Conservation (phyloP, 73 alveolate species). For the Tetrahymena malaccensis region DNA sequence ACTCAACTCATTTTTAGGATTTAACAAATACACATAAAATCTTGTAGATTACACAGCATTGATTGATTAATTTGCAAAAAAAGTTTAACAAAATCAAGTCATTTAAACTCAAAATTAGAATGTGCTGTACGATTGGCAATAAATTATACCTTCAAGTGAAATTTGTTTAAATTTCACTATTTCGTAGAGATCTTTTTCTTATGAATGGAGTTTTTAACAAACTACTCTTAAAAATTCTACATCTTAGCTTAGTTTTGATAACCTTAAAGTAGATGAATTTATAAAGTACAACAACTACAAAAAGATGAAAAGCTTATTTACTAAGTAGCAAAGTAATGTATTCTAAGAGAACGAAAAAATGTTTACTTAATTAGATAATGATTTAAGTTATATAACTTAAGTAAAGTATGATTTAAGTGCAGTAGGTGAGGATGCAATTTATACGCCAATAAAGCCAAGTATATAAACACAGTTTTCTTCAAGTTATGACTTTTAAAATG, state of each 20-base stretch:
- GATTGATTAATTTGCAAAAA: not conserved
- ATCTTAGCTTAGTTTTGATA: not conserved
- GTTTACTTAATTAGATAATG: not conserved
- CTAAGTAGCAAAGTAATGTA: not conserved
- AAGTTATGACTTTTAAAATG: not conserved
- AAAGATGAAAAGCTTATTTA: not conserved
- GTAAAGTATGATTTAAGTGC: not conserved
- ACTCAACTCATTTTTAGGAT: not conserved
- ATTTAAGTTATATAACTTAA: not conserved
- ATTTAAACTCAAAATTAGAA: not conserved
- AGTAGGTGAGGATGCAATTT: not conserved
- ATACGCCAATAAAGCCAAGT: not conserved
- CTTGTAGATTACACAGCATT: not conserved
- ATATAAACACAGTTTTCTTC: not conserved
- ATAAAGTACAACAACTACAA: not conserved
- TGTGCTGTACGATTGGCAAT: not conserved
- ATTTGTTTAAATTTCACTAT: not conserved
- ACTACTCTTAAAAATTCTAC: not conserved
- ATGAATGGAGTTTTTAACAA: not conserved
- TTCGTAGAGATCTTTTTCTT: not conserved
- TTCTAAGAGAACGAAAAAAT: not conserved
- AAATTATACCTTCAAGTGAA: not conserved
- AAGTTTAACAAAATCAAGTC: not conserved
- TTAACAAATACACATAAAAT: not conserved
- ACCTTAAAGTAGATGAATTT: not conserved